phyloP scores from a whole-genome alignment of 495 filamentous ascomycete genomes.

The Cercophora newfieldiana region DNA sequence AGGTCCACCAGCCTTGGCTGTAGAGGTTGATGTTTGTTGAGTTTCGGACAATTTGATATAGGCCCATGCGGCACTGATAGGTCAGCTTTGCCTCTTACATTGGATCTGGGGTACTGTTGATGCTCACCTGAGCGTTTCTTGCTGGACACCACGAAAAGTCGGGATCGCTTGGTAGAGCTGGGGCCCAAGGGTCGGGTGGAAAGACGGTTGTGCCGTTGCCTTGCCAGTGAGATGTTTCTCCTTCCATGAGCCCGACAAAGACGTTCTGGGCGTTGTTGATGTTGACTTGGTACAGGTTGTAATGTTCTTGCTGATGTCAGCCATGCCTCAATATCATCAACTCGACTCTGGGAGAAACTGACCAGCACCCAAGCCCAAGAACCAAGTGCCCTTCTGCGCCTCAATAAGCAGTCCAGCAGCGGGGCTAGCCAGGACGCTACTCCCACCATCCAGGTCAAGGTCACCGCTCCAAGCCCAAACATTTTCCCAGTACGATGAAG shows the following conservation, averaged over 20 bases:
- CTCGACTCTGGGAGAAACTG: neutral
- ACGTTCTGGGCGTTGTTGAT: constrained; percentile 49
- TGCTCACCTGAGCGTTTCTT: constrained; percentile 32
- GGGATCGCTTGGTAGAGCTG: constrained; percentile 40
- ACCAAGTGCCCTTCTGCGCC: constrained; percentile 21
- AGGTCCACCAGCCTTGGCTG: constrained; percentile 53
- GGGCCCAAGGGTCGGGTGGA: constrained; percentile 49
- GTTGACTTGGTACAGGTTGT: constrained; percentile 53
- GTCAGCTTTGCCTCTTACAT: neutral
- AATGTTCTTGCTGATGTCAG: constrained; percentile 33
- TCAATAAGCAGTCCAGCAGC: constrained; percentile 25
- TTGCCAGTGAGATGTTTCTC: constrained; percentile 49
- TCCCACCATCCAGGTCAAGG: constrained; percentile 65
- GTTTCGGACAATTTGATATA: constrained; percentile 44
- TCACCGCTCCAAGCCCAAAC: constrained; percentile 81
- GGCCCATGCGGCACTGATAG: constrained; percentile 46
- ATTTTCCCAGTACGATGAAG: constrained; percentile 69
- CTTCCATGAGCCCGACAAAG: constrained; percentile 45
- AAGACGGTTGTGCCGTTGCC: constrained; percentile 43
- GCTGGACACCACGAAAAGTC: constrained; percentile 47
- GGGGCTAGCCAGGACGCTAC: neutral
- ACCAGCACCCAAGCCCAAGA: constrained; percentile 25
- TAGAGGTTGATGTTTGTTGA: constrained; percentile 48
- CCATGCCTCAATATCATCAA: neutral
- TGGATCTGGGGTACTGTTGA: neutral